These are phyloP conservation scores for Starmerella kuoi DNA, from an alignment of 805 yeast species.

Conservation along the genomic window DNA sequence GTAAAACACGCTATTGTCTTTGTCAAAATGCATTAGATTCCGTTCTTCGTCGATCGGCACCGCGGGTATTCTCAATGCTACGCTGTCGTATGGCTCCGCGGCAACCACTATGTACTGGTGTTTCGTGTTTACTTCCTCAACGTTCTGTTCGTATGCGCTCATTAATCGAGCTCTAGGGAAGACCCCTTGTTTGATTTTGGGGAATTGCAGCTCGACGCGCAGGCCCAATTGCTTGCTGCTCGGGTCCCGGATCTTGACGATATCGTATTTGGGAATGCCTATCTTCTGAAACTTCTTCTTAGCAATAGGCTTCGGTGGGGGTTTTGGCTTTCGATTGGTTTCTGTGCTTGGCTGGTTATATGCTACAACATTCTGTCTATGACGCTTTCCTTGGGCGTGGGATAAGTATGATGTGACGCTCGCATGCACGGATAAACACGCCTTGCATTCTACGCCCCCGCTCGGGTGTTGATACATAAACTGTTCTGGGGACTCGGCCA, in stretches of 20 bases:
- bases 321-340: slow-evolving; percentile 14
- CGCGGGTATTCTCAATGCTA: slow-evolving; percentile 63
- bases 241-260: slow-evolving; percentile 57
- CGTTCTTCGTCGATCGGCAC: slow-evolving; percentile 34
- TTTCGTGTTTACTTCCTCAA: slow-evolving; percentile 36
- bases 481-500: not conserved
- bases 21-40: slow-evolving; percentile 59
- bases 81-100: slow-evolving; percentile 83
- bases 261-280: slow-evolving; percentile 61
- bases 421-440: slow-evolving; percentile 73
- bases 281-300: slow-evolving; percentile 35
- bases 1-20: slow-evolving; percentile 47
- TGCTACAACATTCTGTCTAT: slow-evolving; percentile 57
- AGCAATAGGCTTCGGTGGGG: slow-evolving; percentile 2
- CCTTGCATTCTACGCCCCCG: slow-evolving; percentile 74
- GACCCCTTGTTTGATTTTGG: slow-evolving; percentile 35
- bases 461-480: slow-evolving; percentile 10
- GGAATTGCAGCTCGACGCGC: slow-evolving; percentile 46
- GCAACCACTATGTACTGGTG: slow-evolving; percentile 65
- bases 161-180: slow-evolving; percentile 62
- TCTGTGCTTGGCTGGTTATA: slow-evolving; percentile 34
- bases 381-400: slow-evolving; percentile 77
- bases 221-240: slow-evolving; percentile 50
- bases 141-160: slow-evolving; percentile 58
- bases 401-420: slow-evolving; percentile 70